A percentile compares a stretch with the other conserved stretches of the same genome.
Evolutionary conservation across 2,329 filamentous ascomycete species (phyloP).

Genomic region (Aureobasidium lini): DNA sequence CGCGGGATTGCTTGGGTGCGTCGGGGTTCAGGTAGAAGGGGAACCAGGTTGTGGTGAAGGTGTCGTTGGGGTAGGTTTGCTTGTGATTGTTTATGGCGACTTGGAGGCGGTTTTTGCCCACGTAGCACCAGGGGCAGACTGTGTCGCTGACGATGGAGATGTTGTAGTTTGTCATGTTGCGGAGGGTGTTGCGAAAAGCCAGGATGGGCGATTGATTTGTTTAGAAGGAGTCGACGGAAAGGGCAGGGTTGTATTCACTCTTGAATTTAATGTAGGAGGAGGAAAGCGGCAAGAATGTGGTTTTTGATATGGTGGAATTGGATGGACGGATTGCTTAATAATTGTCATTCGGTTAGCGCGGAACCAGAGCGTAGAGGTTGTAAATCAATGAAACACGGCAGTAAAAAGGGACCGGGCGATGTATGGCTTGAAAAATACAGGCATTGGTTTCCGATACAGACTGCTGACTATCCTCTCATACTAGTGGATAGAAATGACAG

Average conservation of each 20-base stretch:
- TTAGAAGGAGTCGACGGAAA: neutral
- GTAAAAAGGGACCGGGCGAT: neutral
- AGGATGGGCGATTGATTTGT: slow-evolving; percentile 16
- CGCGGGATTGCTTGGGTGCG: slow-evolving; percentile 45
- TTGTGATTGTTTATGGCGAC: slow-evolving; percentile 60
- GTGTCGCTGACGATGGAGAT: slow-evolving; percentile 76
- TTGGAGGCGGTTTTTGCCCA: slow-evolving; percentile 69
- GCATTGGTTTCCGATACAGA: too few species aligned
- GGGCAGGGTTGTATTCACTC: neutral
- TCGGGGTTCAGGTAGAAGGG: slow-evolving; percentile 74
- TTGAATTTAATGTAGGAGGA: neutral
- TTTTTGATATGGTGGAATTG: neutral
- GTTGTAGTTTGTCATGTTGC: slow-evolving; percentile 63
- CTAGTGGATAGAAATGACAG: neutral
- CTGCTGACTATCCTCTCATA: too few species aligned
- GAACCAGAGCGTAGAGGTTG: neutral
- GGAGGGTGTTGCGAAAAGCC: slow-evolving; percentile 19
- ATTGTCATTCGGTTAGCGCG: slow-evolving; percentile 8
- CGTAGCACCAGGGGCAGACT: slow-evolving; percentile 70
- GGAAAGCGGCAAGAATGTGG: neutral
- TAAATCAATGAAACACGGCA: neutral
- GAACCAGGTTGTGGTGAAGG: slow-evolving; percentile 65
- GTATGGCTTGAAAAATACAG: neutral
- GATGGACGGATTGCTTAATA: slow-evolving; percentile 11
- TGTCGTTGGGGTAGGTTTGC: slow-evolving; percentile 53